phyloP scores from a whole-genome alignment of 2,329 filamentous ascomycete species.

The Ophiostoma pallidulum region DNA sequence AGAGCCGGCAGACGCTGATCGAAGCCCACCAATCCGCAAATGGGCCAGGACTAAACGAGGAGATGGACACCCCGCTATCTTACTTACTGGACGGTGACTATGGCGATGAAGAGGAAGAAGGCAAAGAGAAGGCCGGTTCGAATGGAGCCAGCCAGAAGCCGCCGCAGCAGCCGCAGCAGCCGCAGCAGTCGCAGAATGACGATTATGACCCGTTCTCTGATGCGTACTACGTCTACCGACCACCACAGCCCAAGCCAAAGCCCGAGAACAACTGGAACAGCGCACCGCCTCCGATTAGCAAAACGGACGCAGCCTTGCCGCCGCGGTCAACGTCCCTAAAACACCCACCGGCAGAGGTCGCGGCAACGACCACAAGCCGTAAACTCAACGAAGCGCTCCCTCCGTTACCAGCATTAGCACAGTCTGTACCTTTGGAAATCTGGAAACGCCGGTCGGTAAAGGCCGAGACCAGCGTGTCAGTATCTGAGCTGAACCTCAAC shows the following conservation, averaged over 20 bases:
- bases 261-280: neutral
- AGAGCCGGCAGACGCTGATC: neutral
- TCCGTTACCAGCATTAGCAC: slow-evolving; percentile 1
- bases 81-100: slow-evolving; percentile 14
- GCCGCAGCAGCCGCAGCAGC: neutral
- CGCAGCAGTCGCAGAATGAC: neutral
- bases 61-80: slow-evolving; percentile 12
- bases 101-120: slow-evolving; percentile 1
- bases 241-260: neutral
- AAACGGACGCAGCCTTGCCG: neutral
- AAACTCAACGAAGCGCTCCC: slow-evolving; percentile 2
- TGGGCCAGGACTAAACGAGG: neutral
- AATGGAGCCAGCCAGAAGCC: neutral
- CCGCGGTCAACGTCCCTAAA: slow-evolving; percentile 13
- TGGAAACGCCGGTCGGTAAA: slow-evolving; percentile 45
- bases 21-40: neutral
- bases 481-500: slow-evolving; percentile 40
- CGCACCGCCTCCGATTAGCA: slow-evolving; percentile 1
- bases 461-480: slow-evolving; percentile 35
- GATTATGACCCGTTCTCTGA: slow-evolving; percentile 9
- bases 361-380: slow-evolving; percentile 10
- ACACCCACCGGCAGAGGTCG: neutral
- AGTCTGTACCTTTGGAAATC: slow-evolving; percentile 25
- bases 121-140: neutral
- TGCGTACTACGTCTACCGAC: slow-evolving; percentile 4